Base-by-base conservation (phyloP, 495 filamentous ascomycete species). In the Trichodelitschia bisporula region DNA sequence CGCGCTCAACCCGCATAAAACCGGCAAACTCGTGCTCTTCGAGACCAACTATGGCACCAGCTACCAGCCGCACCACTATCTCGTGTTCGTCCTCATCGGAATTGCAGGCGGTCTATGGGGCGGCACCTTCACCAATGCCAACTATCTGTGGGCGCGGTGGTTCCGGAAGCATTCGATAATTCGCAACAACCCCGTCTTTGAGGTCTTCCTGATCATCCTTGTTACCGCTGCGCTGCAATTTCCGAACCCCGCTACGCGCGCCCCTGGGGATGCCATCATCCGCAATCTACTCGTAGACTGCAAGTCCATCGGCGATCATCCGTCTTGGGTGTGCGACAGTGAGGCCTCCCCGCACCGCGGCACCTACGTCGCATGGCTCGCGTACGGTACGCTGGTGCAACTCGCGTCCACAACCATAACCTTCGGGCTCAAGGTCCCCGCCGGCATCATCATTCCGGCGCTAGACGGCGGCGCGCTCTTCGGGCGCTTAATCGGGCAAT, bases 381-480 rank as follows among this genome's bases (percentile, higher is more conserved):
- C 58, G 19, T 57, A 62, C 32, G 62, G 61, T 8, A 60, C 54
- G 4, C 31, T 62, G 1, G 51, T 53, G 28, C 65, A 67, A 43
- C 51, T 67, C 18, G 28, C 59, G 27, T 53, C 65, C 19, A 67
- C 61, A 4, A 62, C 53, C 37, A 51, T 65, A 28, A 64, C 61
- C 1, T 63, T 64, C 30, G 63, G 63, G 29, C 55, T 57, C 40
- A 64, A 64, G 47, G 62, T 68, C 11, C 63, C 63, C 0, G 60
- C 57, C 4, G 63, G 63, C 12, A 53, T 68, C 34, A 68, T 68
- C 45, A 65, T 66, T 32, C 63, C 63, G 1, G 59, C 63, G 9
- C 55, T 68, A 13, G 61, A 62, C 29, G 59, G 56, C 6, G 63
- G 63, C 6, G 59, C 62, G 6, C 53, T 68, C 28, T 65, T 63